phyloP scores from a whole-genome alignment of 441 rosid species.

The Isatis lusitanica region DNA sequence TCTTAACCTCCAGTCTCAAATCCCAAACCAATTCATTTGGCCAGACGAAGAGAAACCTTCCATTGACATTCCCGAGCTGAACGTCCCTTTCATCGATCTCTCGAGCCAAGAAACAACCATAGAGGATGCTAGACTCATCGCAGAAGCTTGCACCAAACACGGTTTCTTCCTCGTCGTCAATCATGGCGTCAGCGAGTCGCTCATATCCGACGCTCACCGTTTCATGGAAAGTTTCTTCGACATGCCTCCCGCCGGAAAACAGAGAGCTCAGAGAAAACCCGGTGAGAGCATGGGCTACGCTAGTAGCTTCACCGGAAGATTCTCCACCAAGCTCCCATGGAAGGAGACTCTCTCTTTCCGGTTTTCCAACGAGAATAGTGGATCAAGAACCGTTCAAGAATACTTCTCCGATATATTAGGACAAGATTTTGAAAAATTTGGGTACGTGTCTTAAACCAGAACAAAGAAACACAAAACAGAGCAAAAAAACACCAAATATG shows the following conservation, averaged over 20 bases:
- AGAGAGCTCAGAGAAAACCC: slow-evolving; percentile 41
- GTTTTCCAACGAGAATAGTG: slow-evolving; percentile 27
- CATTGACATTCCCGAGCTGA: slow-evolving; percentile 43
- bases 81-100: slow-evolving; percentile 66
- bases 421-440: slow-evolving; percentile 48
- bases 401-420: slow-evolving; percentile 60
- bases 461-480: slow-evolving; percentile 14
- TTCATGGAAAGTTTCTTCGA: slow-evolving; percentile 51
- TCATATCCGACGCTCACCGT: slow-evolving; percentile 46
- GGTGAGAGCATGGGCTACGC: slow-evolving; percentile 55
- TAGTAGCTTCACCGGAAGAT: slow-evolving; percentile 65
- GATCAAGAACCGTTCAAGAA: slow-evolving; percentile 40
- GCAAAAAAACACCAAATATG: background rate
- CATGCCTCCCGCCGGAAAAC: slow-evolving; percentile 48
- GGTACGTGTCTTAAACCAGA: slow-evolving; percentile 45
- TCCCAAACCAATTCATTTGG: slow-evolving; percentile 69
- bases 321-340: slow-evolving; percentile 71
- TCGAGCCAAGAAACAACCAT: slow-evolving; percentile 38
- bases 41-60: slow-evolving; percentile 52
- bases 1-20: slow-evolving; percentile 31
- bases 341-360: slow-evolving; percentile 72
- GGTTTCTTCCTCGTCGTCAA: slow-evolving; percentile 73
- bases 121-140: slow-evolving; percentile 43
- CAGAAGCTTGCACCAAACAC: slow-evolving; percentile 56
- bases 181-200: slow-evolving; percentile 58